phyloP scores from a whole-genome alignment of 108 stramenopile species.

The Aureococcus anophagefferens region DNA sequence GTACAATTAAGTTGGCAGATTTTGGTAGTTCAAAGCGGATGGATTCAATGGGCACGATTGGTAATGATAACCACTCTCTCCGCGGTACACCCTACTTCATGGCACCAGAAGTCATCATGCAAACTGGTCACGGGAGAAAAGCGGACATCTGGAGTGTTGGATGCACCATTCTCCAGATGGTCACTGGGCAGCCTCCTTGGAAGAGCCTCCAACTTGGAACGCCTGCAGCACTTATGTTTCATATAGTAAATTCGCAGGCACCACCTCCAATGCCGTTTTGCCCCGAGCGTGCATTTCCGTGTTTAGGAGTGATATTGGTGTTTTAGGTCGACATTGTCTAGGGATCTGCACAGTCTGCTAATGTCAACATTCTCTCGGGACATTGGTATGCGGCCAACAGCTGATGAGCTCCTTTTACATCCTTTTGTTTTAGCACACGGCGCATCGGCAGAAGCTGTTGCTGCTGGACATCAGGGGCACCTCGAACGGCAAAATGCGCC shows the following conservation, averaged over 20 bases:
- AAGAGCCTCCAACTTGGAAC: conserved; percentile 1
- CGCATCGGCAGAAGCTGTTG: no score
- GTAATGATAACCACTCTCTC: conserved; percentile 1
- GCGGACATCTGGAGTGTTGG: conserved; percentile 27
- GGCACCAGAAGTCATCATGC: conserved; percentile 24
- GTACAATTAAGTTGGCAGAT: conserved; percentile 17
- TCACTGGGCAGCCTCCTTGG: conserved; percentile 25
- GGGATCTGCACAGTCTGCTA: no score
- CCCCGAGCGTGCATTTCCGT: no score
- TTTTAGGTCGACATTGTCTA: no score
- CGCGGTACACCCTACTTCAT: conserved; percentile 25
- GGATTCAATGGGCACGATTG: background rate
- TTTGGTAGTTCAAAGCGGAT: conserved; percentile 17
- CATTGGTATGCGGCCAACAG: no score
- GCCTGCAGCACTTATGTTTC: conserved; percentile 6
- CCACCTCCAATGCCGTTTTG: conserved; percentile 11
- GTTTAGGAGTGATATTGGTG: no score
- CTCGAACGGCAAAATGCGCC: no score
- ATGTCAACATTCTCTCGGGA: no score
- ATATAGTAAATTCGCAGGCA: conserved; percentile 8
- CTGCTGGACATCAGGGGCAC: no score
- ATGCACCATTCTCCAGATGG: conserved; percentile 25
- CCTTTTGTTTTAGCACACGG: no score
- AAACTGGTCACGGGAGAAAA: conserved; percentile 16
- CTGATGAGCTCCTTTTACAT: no score